phyloP scores from a whole-genome alignment of 805 yeast species.

The Cephaloascus albidus region DNA sequence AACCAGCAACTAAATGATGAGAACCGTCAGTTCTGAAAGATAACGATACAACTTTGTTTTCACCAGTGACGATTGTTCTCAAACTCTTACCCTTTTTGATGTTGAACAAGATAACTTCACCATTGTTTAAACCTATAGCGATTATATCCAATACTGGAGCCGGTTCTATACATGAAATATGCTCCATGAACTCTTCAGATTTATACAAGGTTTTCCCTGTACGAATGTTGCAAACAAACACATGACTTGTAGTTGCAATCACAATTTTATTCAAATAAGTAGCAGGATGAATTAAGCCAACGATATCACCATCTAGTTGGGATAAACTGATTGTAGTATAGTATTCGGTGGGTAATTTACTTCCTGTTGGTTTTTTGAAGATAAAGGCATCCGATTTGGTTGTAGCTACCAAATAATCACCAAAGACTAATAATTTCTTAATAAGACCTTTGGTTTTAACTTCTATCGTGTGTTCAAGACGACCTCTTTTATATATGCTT shows the following conservation, averaged over 20 bases:
- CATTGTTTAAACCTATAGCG: slow-evolving; percentile 68
- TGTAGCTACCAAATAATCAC: slow-evolving; percentile 63
- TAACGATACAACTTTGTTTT: slow-evolving; percentile 42
- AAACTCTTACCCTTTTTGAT: slow-evolving; percentile 52
- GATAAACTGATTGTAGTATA: slow-evolving; percentile 57
- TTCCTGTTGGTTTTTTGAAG: slow-evolving; percentile 38
- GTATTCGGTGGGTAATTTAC: slow-evolving; percentile 47
- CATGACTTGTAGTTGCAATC: slow-evolving; percentile 60
- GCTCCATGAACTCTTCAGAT: slow-evolving; percentile 41
- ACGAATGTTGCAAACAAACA: slow-evolving; percentile 64
- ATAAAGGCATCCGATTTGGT: slow-evolving; percentile 35
- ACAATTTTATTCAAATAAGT: slow-evolving; percentile 87
- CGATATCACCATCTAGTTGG: slow-evolving; percentile 61
- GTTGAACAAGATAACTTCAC: slow-evolving; percentile 59
- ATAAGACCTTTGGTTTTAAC: slow-evolving; percentile 27
- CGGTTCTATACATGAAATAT: slow-evolving; percentile 60
- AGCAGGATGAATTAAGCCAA: slow-evolving; percentile 71
- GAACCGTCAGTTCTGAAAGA: slow-evolving; percentile 91
- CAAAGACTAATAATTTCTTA: slow-evolving; percentile 53
- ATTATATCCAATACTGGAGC: slow-evolving; percentile 85
- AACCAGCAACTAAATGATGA: slow-evolving; percentile 73
- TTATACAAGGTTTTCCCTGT: slow-evolving; percentile 65
- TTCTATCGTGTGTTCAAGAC: slow-evolving; percentile 34
- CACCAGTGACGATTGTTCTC: slow-evolving; percentile 39
- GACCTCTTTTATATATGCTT: slow-evolving; percentile 80